These are phyloP conservation scores for Botrytis pseudocinerea DNA, from an alignment of 2,329 filamentous ascomycete species.

Conservation along the genomic window DNA sequence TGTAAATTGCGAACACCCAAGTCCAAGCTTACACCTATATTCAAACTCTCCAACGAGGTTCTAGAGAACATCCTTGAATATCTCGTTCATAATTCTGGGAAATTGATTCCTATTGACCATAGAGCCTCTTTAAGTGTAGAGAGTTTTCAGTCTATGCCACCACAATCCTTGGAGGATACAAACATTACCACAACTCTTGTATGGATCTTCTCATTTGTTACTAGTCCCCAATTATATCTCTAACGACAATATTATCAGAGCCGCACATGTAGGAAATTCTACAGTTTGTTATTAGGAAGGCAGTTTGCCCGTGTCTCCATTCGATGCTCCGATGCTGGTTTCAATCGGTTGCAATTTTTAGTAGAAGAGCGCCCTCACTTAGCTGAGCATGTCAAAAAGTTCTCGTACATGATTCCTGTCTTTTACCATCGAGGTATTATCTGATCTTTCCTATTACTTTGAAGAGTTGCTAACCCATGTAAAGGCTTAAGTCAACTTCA, in stretches of 20 bases:
- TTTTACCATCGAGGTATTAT: constrained; percentile 54
- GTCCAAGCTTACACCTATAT: constrained; percentile 26
- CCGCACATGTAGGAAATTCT: constrained; percentile 51
- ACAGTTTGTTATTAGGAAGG: constrained; percentile 51
- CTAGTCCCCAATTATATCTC: background rate
- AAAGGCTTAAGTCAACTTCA: constrained; percentile 19
- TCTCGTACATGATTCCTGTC: constrained; percentile 60
- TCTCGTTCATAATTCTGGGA: constrained; percentile 50
- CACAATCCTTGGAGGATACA: constrained; percentile 25
- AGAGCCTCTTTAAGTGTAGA: constrained; percentile 54
- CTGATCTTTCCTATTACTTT: background rate
- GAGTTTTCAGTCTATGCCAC: constrained; percentile 48
- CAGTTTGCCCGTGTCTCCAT: constrained; percentile 48
- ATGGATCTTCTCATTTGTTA: constrained; percentile 1
- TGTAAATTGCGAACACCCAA: constrained; percentile 13
- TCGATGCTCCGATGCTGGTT: constrained; percentile 47
- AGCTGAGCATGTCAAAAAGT: constrained; percentile 56
- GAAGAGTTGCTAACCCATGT: background rate
- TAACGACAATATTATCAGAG: constrained; percentile 33
- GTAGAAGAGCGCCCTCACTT: constrained; percentile 49
- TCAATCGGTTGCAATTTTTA: constrained; percentile 51
- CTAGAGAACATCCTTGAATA: constrained; percentile 40
- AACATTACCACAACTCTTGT: constrained; percentile 47
- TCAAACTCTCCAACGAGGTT: constrained; percentile 26
- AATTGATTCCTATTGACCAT: constrained; percentile 51